Percentiles rank a stretch among this genome's conserved stretches.
Evolutionary conservation across 306 rosid genomes (phyloP).

Genomic region (Cicer bijugum): DNA sequence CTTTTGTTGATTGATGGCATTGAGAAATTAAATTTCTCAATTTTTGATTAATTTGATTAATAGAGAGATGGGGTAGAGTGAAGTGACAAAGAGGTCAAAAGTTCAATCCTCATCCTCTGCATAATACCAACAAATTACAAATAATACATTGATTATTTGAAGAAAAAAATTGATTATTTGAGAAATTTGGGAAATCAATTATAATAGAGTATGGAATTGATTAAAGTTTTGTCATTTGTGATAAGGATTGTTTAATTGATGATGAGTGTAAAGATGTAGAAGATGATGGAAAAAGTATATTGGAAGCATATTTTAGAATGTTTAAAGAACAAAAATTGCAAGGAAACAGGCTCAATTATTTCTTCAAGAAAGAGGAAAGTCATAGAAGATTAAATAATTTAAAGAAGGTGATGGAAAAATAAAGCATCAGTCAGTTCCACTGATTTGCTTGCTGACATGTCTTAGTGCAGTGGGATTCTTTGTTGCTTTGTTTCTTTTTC

Average conservation of each 20-base stretch:
- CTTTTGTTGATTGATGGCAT: constrained; percentile 40
- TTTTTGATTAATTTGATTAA: neutral
- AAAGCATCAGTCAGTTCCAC: constrained; percentile 49
- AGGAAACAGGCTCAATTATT: constrained; percentile 44
- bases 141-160: no score
- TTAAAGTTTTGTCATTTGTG: constrained; percentile 35
- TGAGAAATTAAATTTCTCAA: constrained; percentile 18
- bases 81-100: no score
- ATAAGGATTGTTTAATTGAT: constrained; percentile 41
- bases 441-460: constrained; percentile 53
- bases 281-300: constrained; percentile 33
- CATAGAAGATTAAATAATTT: constrained; percentile 44
- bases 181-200: no score
- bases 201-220: neutral
- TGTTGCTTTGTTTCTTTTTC: constrained; percentile 49
- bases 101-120: no score
- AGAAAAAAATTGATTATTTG: no score
- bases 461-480: constrained; percentile 52
- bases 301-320: constrained; percentile 42
- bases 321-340: constrained; percentile 37
- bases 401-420: constrained; percentile 40
- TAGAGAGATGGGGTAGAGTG: neutral
- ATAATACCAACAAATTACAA: no score
- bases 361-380: constrained; percentile 50
- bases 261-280: constrained; percentile 44